A percentile compares a stretch with the other conserved stretches of the same genome.
Evolutionary conservation across 2,329 filamentous ascomycete species (phyloP).

Genomic region (Ceratocystis colombiana): DNA sequence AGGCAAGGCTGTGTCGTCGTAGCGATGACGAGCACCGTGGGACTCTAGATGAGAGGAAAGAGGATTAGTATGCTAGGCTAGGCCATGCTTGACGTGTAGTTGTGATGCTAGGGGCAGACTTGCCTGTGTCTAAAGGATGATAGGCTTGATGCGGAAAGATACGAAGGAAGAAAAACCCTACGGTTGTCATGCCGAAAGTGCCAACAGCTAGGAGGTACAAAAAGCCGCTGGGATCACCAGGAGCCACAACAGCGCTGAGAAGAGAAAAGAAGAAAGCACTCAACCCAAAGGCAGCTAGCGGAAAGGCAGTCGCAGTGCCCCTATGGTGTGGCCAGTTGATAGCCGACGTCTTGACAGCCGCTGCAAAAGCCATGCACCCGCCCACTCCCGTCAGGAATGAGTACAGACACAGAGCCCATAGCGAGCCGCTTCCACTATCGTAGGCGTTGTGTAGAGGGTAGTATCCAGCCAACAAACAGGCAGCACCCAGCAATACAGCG

Average conservation of each 20-base stretch:
- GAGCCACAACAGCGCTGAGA: conserved; percentile 65
- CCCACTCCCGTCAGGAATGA: conserved; percentile 79
- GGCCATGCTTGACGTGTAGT: neutral
- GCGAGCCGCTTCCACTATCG: conserved; percentile 52
- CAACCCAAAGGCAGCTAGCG: conserved; percentile 81
- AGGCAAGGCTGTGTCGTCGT: conserved; percentile 32
- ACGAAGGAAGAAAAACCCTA: conserved; percentile 75
- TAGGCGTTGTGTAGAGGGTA: conserved; percentile 76
- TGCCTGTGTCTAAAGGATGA: conserved; percentile 38
- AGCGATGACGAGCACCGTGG: conserved; percentile 25
- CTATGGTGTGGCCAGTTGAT: conserved; percentile 86
- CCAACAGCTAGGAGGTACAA: conserved; percentile 70
- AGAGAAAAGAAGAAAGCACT: conserved; percentile 95
- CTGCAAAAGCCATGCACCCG: conserved; percentile 82
- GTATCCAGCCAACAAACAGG: conserved; percentile 69
- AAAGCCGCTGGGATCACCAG: conserved; percentile 72
- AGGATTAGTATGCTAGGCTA: conserved; percentile 17
- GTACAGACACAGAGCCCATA: conserved; percentile 63
- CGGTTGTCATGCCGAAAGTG: conserved; percentile 63
- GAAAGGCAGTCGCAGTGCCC: conserved; percentile 89
- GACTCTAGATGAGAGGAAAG: conserved; percentile 11
- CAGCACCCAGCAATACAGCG: conserved; percentile 63
- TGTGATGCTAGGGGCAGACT: neutral
- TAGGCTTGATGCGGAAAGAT: conserved; percentile 57
- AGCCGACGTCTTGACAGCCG: conserved; percentile 74